Conservation (phyloP, 768 basidiomycete species). For the Kwoniella dejecticola region DNA sequence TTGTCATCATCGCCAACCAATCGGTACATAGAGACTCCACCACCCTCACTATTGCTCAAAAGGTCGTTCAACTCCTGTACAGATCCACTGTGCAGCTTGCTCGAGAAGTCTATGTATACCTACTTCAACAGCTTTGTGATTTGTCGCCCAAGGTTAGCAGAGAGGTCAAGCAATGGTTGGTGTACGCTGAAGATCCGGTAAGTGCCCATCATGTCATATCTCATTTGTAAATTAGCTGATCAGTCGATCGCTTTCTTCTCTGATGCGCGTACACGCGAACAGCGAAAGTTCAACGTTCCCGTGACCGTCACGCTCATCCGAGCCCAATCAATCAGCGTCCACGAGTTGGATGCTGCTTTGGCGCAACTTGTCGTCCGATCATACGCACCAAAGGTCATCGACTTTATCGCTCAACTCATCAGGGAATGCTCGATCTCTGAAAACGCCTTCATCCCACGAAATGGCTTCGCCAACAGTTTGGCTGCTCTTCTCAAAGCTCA, state of each 20-base stretch:
- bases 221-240: slow-evolving; percentile 11
- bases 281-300: slow-evolving; percentile 95
- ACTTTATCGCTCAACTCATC: slow-evolving; percentile 79
- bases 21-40: slow-evolving; percentile 79
- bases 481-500: slow-evolving; percentile 76
- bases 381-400: slow-evolving; percentile 72
- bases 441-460: slow-evolving; percentile 72
- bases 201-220: slow-evolving; percentile 42
- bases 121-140: slow-evolving; percentile 85
- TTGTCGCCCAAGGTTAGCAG: slow-evolving; percentile 89
- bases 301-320: slow-evolving; percentile 87
- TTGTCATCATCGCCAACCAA: slow-evolving; percentile 77
- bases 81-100: slow-evolving; percentile 82
- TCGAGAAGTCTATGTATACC: slow-evolving; percentile 86
- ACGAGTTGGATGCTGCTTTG: slow-evolving; percentile 83
- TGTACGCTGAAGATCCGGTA: slow-evolving; percentile 95
- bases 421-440: slow-evolving; percentile 82
- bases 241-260: slow-evolving; percentile 1
- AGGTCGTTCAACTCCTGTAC: slow-evolving; percentile 92
- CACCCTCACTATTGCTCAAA: slow-evolving; percentile 89
- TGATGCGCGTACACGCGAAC: background rate
- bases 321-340: slow-evolving; percentile 74
- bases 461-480: slow-evolving; percentile 75
- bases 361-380: slow-evolving; percentile 81
- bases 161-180: slow-evolving; percentile 93